Evolutionary conservation across 2,329 filamentous ascomycete species (phyloP), one percentile per base, ranked within the genome.

Genomic region (Camillea tinctor): DNA sequence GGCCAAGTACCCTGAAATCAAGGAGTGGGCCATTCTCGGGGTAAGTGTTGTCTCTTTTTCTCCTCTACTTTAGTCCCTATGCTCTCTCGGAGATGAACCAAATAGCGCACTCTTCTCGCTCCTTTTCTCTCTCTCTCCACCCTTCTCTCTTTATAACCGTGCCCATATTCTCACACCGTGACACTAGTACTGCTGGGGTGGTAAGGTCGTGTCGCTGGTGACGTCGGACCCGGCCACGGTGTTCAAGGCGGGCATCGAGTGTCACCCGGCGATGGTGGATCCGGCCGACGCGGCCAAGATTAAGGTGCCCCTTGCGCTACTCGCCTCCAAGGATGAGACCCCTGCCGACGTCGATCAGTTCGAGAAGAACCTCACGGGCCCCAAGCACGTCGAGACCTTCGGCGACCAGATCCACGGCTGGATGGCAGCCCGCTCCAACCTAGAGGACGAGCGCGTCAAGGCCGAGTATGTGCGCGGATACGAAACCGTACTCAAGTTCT

Each of bases 341-440:
- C 76, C 73, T 0, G 81, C 83, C 3, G 80, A 79, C 48, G 82
- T 88, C 49, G 76, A 84, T 72, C 77, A 84, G 71, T 87, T 85
- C 63, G 79, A 84, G 70, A 73, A 77, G n/a, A 77, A 76, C 9
- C 78, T 90, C 55, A 77, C 75, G 24, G 81, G 77, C 1, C 75
- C 82, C 60, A 85, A 86, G 69, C 81, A 87, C 63, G 82, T 89
- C 56, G 87, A 91, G 78, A 86, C 73, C n/a, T 91, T 89, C 69
- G 68, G 69, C 22, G 86, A 86, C 68, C 88, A 89, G 80, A 81
- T 87, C 70, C 88, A 91, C 74, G 88, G 88, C 51, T 91, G 88
- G 87, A 91, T 91, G 88, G 86, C 85, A 1, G 88, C 88, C 1
- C 82, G 88, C 23, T 80, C 83, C 0, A 77, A 90, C 68, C 75